Evolutionary conservation across 2,329 filamentous ascomycete species (phyloP), one percentile per base, ranked within the genome.

Genomic region (Fusarium sp.): DNA sequence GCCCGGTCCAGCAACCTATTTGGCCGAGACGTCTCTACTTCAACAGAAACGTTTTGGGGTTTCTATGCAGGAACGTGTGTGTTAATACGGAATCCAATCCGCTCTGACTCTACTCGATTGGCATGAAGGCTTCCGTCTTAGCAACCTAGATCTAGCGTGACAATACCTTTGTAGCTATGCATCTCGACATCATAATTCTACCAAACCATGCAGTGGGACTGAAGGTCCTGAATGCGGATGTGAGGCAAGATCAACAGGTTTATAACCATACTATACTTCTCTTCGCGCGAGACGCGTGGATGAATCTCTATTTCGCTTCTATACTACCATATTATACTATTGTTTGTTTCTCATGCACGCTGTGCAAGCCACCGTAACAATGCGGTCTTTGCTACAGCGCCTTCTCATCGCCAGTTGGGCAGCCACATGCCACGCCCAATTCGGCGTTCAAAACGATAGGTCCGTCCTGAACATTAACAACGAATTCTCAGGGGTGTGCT

Each of bases 381-480:
- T 70, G 59, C 52, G 66, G 66, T 38, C 46, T 46, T 62, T 51
- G 22, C 46, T 71, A 7, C 58, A 60, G 40, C 58, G 47, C 12
- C 15, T 74, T 9, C 5, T 73, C 0, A 25, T 73, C 9, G 66
- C 58, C 4, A 49, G 40, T 40, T 47, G 61, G n/a, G 49, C 63
- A 43, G 54, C 49, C 20, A 45, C 53, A 9, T 43, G 65, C 12
- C 34, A 25, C 11, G 70, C 51, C 22, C 45, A 59, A 6, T 45
- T 75, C 7, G 68, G 59, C n/a, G 64, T 70, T 15, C 66, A 74
- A 47, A 62, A 75, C 45, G 63, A 75, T 60, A 74, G 56, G 57
- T 70, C 62, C 57, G 55, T 75, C 18, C 57, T 75, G 20, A 58
- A 61, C 38, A 68, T 73, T 61, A 72, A 71, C 50, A 72, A 70